Base-by-base conservation (phyloP, 306 rosid species). In the Geum urbanum region DNA sequence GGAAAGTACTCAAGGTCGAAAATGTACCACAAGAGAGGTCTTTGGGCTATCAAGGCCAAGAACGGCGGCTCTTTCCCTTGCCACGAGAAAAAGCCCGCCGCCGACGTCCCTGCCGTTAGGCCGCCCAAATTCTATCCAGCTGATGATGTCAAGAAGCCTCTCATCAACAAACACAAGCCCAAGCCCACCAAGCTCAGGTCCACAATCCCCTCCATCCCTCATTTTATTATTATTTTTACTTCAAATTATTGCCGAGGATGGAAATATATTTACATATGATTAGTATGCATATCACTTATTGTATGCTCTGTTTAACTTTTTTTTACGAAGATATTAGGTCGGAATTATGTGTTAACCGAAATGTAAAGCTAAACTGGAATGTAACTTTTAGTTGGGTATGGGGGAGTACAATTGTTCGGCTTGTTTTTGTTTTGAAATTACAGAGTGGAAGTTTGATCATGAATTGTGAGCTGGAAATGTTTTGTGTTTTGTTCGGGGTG, bases 21-120 rank as follows among this genome's bases (percentile, higher is more conserved):
- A 45, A 59, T 59, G 65, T 59, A 59, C 44, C 65, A 59, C 65
- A 59, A 59, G 65, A 59, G 65, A 59, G 65, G 65, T 0, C 65
- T 59, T 16, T 59, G 65, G 65, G 65, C 65, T 59, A 59, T 59
- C 65, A 59, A 59, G 65, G 22, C 45, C 46, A 59, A 59, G 45
- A 59, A 59, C 65, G 65, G 65, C 22, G 65, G 65, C 22, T 3
- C 13, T 59, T 59, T 59, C 65, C 65, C 65, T 15, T 3, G 22
- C 45, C 65, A 59, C 65, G 22, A 35, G 1, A 59, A 59, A 22
- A 59, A 59, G 22, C 65, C 65, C 20, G 44, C 65, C 46, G 65
- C 65, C 20, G 65, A 35, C 18, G 46, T 59, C 45, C 46, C 65
- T 6, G 65, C 65, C 22, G 65, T 59, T 45, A 59, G 35, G 65